Percentiles rank a stretch among this genome's conserved stretches.
Evolutionary conservation across 257 asterid genomes (phyloP).

Genomic region (Fraxinus pennsylvanica): DNA sequence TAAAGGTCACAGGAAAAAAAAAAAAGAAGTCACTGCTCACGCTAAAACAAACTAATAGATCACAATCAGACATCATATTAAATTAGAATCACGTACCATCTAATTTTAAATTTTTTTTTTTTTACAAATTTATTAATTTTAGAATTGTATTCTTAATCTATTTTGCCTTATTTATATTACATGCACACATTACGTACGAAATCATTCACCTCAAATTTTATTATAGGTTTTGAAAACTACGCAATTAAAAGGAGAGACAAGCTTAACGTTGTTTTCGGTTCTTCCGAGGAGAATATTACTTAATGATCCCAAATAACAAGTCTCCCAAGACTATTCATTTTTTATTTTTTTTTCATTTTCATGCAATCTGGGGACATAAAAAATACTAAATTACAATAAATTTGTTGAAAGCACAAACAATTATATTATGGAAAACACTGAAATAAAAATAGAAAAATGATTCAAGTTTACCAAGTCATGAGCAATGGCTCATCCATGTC

Average conservation of each 20-base stretch:
- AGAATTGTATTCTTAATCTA: too few species aligned
- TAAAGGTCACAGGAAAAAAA: too few species aligned
- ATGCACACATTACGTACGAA: background rate
- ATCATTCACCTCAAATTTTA: background rate
- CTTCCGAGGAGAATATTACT: background rate
- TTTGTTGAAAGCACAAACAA: background rate
- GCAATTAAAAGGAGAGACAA: background rate
- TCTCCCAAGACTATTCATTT: background rate
- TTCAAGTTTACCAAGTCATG: constrained; percentile 59
- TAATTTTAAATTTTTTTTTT: too few species aligned
- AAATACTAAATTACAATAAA: background rate
- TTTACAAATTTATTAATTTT: too few species aligned
- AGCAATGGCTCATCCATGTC: constrained; percentile 68
- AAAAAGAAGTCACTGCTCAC: too few species aligned
- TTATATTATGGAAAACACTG: background rate
- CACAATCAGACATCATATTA: too few species aligned
- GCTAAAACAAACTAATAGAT: too few species aligned
- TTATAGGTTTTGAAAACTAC: background rate
- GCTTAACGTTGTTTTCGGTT: background rate
- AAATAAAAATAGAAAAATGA: background rate
- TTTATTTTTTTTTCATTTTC: background rate
- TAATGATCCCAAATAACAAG: background rate
- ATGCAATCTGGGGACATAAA: background rate
- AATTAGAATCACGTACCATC: too few species aligned
- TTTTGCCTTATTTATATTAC: background rate